phyloP scores from a whole-genome alignment of 306 rosid genomes.

The Quercus alba region DNA sequence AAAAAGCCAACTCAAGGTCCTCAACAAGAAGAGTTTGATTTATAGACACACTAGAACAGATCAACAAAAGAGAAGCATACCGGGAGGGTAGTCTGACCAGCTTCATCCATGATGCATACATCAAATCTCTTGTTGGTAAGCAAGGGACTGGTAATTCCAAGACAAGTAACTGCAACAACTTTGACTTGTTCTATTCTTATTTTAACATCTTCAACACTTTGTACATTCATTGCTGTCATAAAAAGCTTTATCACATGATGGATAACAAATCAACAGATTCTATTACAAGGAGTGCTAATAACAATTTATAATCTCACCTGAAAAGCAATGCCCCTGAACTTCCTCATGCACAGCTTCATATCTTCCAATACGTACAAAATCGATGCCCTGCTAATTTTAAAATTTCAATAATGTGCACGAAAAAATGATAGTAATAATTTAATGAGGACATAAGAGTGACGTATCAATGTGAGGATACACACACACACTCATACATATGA shows the following conservation, averaged over 20 bases:
- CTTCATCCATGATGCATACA: conserved; percentile 99
- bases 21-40: conserved; percentile 1
- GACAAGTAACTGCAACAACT: conserved; percentile 93
- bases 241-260: conserved; percentile 23
- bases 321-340: conserved; percentile 70
- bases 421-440: not conserved
- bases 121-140: conserved; percentile 78
- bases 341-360: conserved; percentile 75
- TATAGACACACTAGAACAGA: conserved; percentile 2
- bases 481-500: too few species aligned
- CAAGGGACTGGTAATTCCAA: conserved; percentile 78
- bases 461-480: not conserved
- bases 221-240: conserved; percentile 46
- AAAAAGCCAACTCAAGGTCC: not conserved
- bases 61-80: conserved; percentile 45
- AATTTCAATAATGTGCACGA: conserved; percentile 17
- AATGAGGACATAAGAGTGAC: not conserved
- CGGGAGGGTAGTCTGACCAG: conserved; percentile 96
- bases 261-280: conserved; percentile 17
- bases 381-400: conserved; percentile 57
- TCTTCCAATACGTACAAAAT: conserved; percentile 90
- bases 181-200: conserved; percentile 72
- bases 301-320: conserved; percentile 54
- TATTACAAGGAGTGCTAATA: not conserved
- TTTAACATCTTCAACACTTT: conserved; percentile 65